These are phyloP conservation scores for Pseudonectria buxi DNA, from an alignment of 2,329 filamentous ascomycete genomes.

Conservation along the genomic window DNA sequence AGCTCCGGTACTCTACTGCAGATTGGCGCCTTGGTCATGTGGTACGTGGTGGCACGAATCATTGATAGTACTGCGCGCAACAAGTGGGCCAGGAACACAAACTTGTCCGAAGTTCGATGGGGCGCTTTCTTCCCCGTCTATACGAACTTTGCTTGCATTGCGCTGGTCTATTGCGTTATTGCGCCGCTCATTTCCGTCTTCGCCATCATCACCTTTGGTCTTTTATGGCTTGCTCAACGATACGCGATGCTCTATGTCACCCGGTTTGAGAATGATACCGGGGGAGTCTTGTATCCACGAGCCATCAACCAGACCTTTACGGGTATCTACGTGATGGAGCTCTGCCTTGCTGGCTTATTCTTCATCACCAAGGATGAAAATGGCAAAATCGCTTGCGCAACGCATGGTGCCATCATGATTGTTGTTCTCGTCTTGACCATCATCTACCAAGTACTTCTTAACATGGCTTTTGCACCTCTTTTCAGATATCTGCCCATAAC, in stretches of 20 bases:
- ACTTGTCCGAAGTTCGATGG: constrained; percentile 73
- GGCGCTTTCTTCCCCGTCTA: constrained; percentile 93
- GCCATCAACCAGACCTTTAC: constrained; percentile 96
- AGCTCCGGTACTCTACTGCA: constrained; percentile 87
- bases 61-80: constrained; percentile 73
- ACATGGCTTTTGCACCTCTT: constrained; percentile 75
- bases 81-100: constrained; percentile 83
- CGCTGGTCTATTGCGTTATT: constrained; percentile 79
- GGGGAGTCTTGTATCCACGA: constrained; percentile 82
- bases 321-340: constrained; percentile 89
- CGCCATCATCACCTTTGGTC: constrained; percentile 81
- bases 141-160: constrained; percentile 93
- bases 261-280: constrained; percentile 83
- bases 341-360: constrained; percentile 84
- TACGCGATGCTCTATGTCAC: constrained; percentile 96
- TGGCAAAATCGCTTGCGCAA: constrained; percentile 51
- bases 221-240: constrained; percentile 93
- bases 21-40: constrained; percentile 67
- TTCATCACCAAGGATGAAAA: constrained; percentile 62
- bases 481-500: constrained; percentile 89
- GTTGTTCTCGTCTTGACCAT: constrained; percentile 63
- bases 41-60: constrained; percentile 75
- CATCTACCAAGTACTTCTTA: constrained; percentile 74
- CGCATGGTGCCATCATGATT: constrained; percentile 83
- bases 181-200: constrained; percentile 88